Conservation (phyloP, 2,329 filamentous ascomycete genomes). For the Penicillium expansum region DNA sequence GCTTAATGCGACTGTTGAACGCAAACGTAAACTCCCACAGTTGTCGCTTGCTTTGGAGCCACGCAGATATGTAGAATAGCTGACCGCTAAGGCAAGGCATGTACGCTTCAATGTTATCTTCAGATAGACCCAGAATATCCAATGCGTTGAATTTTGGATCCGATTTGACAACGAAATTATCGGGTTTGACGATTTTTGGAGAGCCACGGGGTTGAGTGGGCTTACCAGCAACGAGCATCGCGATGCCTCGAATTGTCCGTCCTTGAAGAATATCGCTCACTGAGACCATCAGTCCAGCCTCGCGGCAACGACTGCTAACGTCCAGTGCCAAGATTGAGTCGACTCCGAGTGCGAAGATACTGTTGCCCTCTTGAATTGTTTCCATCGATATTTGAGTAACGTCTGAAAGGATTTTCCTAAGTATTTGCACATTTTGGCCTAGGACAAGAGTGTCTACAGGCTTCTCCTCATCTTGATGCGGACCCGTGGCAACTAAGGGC, state of each 20-base stretch:
- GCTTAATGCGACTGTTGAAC: background rate
- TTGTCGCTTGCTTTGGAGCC: constrained; percentile 4
- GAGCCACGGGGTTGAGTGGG: background rate
- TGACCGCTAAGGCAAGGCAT: constrained; percentile 3
- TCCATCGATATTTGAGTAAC: background rate
- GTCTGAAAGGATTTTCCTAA: background rate
- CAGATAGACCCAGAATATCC: background rate
- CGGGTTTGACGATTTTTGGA: background rate
- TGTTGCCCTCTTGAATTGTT: background rate
- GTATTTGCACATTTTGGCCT: background rate
- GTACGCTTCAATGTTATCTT: background rate
- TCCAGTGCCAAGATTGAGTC: constrained; percentile 3
- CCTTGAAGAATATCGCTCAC: constrained; percentile 5
- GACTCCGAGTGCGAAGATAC: background rate
- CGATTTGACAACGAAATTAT: background rate
- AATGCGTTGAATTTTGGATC: background rate
- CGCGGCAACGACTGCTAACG: background rate
- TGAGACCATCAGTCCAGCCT: background rate
- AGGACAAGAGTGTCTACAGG: background rate
- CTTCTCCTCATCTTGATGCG: background rate
- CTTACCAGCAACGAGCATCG: background rate
- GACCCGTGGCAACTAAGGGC: background rate
- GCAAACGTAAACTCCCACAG: constrained; percentile 14
- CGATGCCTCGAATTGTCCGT: constrained; percentile 1
- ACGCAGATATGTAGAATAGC: constrained; percentile 8